Conservation (phyloP, 208 protist genomes). For the Naegleria gruberi region DNA sequence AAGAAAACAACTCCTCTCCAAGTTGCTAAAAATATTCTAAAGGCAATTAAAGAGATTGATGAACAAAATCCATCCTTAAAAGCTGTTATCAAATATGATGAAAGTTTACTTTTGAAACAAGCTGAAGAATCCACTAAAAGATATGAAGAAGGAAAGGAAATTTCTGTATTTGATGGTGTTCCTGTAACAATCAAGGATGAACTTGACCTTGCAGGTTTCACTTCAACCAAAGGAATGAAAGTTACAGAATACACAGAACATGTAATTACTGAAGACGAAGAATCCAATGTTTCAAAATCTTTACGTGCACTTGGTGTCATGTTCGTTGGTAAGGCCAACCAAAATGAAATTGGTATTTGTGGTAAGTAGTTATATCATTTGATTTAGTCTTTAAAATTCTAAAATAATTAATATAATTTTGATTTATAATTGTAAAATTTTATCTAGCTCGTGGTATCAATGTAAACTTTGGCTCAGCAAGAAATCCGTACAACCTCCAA, state of each 20-base stretch:
- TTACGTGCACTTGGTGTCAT: not conserved
- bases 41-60: not conserved
- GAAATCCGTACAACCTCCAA: not conserved
- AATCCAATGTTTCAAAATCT: not conserved
- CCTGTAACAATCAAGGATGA: not conserved
- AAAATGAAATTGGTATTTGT: not conserved
- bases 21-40: not conserved
- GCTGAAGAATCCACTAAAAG: not conserved
- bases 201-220: not conserved
- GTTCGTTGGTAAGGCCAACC: conserved; percentile 9
- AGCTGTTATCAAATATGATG: not conserved
- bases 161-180: not conserved
- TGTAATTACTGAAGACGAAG: not conserved
- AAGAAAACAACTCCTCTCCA: not conserved
- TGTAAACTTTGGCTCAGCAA: not conserved
- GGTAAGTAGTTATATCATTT: not conserved
- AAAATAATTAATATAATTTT: not conserved
- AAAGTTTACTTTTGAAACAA: not conserved
- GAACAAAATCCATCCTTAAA: not conserved
- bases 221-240: not conserved
- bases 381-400: not conserved
- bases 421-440: no score
- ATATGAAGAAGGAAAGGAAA: not conserved
- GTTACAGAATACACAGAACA: not conserved
- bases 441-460: not conserved